Conservation (phyloP, 116 monocot species). For the Iris pallida region DNA sequence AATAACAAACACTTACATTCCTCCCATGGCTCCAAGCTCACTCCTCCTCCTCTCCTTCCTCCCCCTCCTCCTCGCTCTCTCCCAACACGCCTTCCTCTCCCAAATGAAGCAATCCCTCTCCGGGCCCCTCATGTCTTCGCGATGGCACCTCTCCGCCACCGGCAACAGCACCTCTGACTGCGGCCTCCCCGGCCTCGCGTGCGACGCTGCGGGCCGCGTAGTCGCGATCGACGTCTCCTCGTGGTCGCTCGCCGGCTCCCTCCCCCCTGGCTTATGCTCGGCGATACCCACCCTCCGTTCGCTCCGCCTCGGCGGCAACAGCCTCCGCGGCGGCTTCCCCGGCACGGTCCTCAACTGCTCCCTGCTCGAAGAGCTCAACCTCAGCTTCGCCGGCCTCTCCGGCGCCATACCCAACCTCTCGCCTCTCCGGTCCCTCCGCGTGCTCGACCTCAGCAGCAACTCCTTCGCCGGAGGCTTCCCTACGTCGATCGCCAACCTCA, state of each 20-base stretch:
- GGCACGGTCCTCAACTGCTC: constrained; percentile 57
- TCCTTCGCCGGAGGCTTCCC: constrained; percentile 75
- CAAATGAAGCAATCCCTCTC: constrained; percentile 57
- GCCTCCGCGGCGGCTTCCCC: constrained; percentile 50
- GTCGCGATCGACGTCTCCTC: constrained; percentile 54
- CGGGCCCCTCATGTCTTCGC: constrained; percentile 32
- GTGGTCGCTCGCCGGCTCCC: constrained; percentile 44
- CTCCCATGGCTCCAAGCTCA: constrained; percentile 12
- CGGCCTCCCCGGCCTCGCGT: constrained; percentile 54
- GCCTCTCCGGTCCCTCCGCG: constrained; percentile 36
- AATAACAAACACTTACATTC: background rate
- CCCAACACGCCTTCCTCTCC: constrained; percentile 57
- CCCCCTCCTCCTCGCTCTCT: constrained; percentile 6
- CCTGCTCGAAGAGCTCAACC: constrained; percentile 55
- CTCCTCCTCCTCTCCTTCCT: constrained; percentile 4
- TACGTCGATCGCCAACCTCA: constrained; percentile 56
- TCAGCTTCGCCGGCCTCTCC: constrained; percentile 41
- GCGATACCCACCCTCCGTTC: constrained; percentile 51
- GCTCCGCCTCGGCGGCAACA: constrained; percentile 49
- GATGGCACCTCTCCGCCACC: constrained; percentile 34
- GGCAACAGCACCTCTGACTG: constrained; percentile 26
- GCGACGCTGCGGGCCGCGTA: constrained; percentile 37
- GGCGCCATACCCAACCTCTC: constrained; percentile 74
- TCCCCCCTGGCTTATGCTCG: constrained; percentile 64
- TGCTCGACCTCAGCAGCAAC: constrained; percentile 73